phyloP scores from a whole-genome alignment of 441 rosid genomes.

The Hura crepitans region DNA sequence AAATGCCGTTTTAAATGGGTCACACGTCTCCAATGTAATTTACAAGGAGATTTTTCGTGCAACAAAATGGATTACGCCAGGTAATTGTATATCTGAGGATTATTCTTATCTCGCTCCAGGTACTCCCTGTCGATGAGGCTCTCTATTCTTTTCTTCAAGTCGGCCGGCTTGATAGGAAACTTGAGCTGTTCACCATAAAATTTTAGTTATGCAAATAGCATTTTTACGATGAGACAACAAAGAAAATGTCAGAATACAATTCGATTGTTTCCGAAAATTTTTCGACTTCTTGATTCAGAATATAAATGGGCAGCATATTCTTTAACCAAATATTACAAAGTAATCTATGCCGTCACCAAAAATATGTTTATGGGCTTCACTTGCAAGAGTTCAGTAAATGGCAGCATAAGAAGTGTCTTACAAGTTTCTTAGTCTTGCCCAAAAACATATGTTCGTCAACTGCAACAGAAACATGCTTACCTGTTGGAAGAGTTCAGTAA shows the following conservation, averaged over 20 bases:
- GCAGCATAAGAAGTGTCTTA: too few relatives aligned
- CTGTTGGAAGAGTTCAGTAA: constrained; percentile 99
- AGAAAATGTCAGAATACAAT: not conserved
- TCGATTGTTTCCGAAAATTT: too few relatives aligned
- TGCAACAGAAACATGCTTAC: constrained; percentile 41
- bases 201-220: not conserved
- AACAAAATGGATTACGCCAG: constrained; percentile 43
- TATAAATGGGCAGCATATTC: not conserved
- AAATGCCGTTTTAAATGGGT: constrained; percentile 1
- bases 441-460: too few relatives aligned
- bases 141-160: constrained; percentile 98
- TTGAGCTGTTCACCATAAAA: constrained; percentile 61
- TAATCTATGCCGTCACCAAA: not conserved
- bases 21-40: constrained; percentile 25
- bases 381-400: not conserved
- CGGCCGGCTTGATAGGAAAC: constrained; percentile 94
- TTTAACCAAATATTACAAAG: not conserved
- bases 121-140: constrained; percentile 96
- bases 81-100: constrained; percentile 96
- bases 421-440: too few relatives aligned
- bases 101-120: constrained; percentile 97
- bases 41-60: constrained; percentile 16
- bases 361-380: not conserved
- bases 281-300: not conserved
- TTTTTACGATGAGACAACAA: not conserved